Conservation (phyloP, 108 stramenopile genomes). For the Nannochloropsis salina region DNA sequence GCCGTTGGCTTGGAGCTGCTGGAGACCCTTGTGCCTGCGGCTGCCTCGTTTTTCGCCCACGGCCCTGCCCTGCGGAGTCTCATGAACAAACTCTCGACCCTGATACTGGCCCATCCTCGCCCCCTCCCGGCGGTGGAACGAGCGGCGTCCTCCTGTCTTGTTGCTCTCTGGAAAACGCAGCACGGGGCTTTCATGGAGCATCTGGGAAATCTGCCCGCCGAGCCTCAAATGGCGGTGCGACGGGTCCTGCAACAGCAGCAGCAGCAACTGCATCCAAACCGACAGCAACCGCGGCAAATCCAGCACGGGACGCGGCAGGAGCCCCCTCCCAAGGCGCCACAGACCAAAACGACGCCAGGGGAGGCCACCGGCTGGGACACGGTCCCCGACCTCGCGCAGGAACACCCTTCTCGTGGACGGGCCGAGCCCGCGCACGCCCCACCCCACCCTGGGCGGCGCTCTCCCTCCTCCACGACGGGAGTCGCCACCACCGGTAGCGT, state of each 20-base stretch:
- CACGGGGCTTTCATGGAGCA: background rate
- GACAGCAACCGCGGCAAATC: background rate
- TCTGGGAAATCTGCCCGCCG: background rate
- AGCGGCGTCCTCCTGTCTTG: background rate
- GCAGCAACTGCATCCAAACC: background rate
- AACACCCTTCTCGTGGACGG: too few relatives aligned
- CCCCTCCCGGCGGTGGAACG: background rate
- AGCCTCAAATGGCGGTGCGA: background rate
- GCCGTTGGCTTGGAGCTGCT: background rate
- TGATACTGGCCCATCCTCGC: background rate
- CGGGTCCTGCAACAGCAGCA: background rate
- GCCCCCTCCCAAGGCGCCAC: too few relatives aligned
- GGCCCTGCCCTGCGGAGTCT: background rate
- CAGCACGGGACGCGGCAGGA: background rate
- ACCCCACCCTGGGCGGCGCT: too few relatives aligned
- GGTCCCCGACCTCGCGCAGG: too few relatives aligned
- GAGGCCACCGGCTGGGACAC: too few relatives aligned
- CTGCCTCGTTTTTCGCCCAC: background rate
- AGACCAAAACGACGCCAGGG: too few relatives aligned
- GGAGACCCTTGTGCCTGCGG: background rate
- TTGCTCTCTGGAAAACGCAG: background rate
- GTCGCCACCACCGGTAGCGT: too few relatives aligned
- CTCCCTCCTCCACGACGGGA: too few relatives aligned
- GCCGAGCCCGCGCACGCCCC: too few relatives aligned
- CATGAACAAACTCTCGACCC: background rate